Evolutionary conservation across 202 grass and related monocot genomes (phyloP), one percentile per base, ranked within the genome.

Genomic region (Digitaria exilis): DNA sequence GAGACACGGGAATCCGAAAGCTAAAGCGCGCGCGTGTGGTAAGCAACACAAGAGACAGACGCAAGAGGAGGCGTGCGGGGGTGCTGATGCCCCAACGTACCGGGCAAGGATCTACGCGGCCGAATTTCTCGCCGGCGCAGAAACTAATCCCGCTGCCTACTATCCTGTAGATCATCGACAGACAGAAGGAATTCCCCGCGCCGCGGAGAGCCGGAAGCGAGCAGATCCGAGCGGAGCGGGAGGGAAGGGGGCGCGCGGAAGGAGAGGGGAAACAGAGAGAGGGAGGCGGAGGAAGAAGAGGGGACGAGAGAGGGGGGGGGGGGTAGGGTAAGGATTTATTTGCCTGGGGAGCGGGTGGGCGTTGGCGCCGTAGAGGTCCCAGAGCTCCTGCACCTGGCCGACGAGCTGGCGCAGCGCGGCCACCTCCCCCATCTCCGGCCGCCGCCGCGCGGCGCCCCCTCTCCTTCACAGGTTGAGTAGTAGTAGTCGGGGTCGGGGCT

Each of bases 311-410:
- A 6, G 5, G 0, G 11, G n/a, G 58, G 0, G 46, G n/a, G n/a
- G n/a, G 60, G 10, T 39, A 39, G 37, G n/a, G 21, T 31, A 59
- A n/a, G n/a, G 56, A 24, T 84, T 26, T 24, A 7, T 49, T 79
- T 86, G 84, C 96, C 96, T 95, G 76, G 89, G 91, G 78, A 91
- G 14, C 13, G 85, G 77, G 42, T 85, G 87, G 49, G 86, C 76
- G 51, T 91, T 75, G 52, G 93, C 92, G 83, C 91, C 96, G 87
- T 98, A 95, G 78, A 98, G 76, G 88, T 96, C 93, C 85, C 96
- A 96, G 29, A 96, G 85, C 91, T 94, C 96, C 85, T 96, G 91
- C 34, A 98, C 85, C 89, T 92, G 89, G 14, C 93, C 91, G 60
- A 98, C 96, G 58, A 98, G 87, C 76, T 91, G 91, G 77, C 93